Evolutionary conservation across 169 alveolate genomes (phyloP).

Genomic region (Plasmodium berghei): DNA sequence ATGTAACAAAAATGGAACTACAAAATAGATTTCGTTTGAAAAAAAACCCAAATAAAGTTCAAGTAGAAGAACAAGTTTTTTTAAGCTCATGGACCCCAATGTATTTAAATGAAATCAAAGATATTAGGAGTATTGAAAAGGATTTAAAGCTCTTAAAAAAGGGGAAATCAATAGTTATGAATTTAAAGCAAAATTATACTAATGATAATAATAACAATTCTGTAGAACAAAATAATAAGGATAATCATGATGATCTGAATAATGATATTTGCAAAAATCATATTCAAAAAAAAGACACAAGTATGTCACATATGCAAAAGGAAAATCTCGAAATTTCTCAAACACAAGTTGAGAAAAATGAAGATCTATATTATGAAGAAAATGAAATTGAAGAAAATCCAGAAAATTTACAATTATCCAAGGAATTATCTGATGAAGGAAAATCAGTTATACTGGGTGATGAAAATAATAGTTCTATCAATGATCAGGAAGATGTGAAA

Average conservation of each 20-base stretch:
- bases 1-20: conserved; percentile 34
- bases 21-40: conserved; percentile 10
- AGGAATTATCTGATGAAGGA: conserved; percentile 21
- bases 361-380: conserved; percentile 9
- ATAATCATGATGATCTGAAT: conserved; percentile 1
- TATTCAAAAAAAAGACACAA: not conserved
- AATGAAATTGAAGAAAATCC: not conserved
- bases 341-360: not conserved
- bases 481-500: conserved; percentile 58
- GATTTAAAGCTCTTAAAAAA: conserved; percentile 76
- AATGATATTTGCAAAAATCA: not conserved
- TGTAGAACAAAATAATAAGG: not conserved
- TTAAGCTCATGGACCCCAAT: conserved; percentile 86
- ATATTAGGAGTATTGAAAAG: conserved; percentile 80
- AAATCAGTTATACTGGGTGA: not conserved
- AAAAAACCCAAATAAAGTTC: conserved; percentile 37
- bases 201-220: not conserved
- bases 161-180: conserved; percentile 74
- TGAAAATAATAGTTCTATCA: conserved; percentile 8
- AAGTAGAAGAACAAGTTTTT: conserved; percentile 81
- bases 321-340: not conserved
- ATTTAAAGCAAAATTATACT: not conserved
- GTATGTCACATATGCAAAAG: not conserved
- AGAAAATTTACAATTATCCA: not conserved
- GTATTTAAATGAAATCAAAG: conserved; percentile 82